Percentiles rank a stretch among this genome's conserved stretches.
phyloP scores from a whole-genome alignment of 371 early-diverging fungal species.

The Mucor circinelloides region DNA sequence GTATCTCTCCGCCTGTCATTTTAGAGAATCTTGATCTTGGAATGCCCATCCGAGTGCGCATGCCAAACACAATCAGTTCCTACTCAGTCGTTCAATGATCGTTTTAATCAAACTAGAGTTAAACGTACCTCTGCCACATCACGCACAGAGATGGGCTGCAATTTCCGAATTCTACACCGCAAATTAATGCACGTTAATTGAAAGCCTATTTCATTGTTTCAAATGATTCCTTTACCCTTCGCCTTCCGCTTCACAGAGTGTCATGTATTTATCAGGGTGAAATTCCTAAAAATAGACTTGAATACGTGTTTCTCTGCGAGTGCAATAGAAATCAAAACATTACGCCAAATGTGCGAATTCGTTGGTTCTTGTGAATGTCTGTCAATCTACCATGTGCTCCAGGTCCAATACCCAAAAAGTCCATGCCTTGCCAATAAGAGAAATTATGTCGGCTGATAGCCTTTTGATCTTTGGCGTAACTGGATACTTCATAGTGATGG shows the following conservation, averaged over 20 bases:
- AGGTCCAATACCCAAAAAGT: constrained; percentile 87
- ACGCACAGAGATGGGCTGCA: constrained; percentile 24
- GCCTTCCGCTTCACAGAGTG: constrained; percentile 55
- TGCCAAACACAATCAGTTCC: constrained; percentile 72
- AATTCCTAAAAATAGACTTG: constrained; percentile 35
- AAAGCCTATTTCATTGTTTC: neutral
- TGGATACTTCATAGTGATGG: constrained; percentile 87
- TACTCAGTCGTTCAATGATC: constrained; percentile 11
- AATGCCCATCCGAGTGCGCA: constrained; percentile 69
- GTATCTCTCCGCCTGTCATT: constrained; percentile 28
- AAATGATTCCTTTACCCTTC: constrained; percentile 56
- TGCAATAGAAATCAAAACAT: too few species aligned
- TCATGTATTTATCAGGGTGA: constrained; percentile 60
- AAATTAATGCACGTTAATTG: neutral
- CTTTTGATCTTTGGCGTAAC: constrained; percentile 52
- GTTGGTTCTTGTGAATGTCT: constrained; percentile 30
- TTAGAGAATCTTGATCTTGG: constrained; percentile 36
- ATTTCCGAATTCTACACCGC: constrained; percentile 26
- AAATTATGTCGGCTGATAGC: constrained; percentile 76
- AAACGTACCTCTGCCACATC: constrained; percentile 29
- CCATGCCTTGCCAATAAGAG: constrained; percentile 83
- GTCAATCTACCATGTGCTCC: constrained; percentile 83
- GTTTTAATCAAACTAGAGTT: neutral
- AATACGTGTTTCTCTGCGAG: neutral
- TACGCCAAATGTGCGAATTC: constrained; percentile 65